Base-by-base conservation (phyloP, 345 rosid species). In the Sonneratia alba region DNA sequence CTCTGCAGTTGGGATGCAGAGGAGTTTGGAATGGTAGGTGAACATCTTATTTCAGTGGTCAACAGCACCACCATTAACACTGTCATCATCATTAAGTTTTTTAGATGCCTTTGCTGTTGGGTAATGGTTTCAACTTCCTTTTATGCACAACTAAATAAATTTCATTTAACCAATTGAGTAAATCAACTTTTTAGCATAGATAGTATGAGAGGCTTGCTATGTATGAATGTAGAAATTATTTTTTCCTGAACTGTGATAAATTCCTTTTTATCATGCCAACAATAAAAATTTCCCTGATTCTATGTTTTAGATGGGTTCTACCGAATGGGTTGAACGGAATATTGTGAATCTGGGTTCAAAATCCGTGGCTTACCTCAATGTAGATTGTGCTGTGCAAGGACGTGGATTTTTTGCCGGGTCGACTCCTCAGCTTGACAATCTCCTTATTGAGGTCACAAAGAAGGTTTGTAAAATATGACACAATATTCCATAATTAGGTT, bases 331-430 rank as follows among this genome's bases (percentile, higher is more conserved):
- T 75, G 99, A 95, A 78, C 92, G 88, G 73, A 95, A 95, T 79
- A 78, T 92, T 62, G 73, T 87, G 61, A 95, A 87, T 85, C 78
- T 92, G 74, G 87, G 94, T 69, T 88, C 90, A 65, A 92, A 85
- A 85, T 96, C 91, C 43, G 90, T 90, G 70, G 91, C 98, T 15
- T 95, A 95, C 72, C 89, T 95, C 70, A 95, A 95, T 69, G 97
- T 95, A n/a, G 98, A 92, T 80, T 92, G 99, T 69, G 99, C 99
- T 0, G 99, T 90, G 81, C 99, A 95, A 88, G 99, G 98, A 67
- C 83, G 93, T 2, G 98, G 98, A 66, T 84, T 95, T 76, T 89
- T 90, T 64, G 89, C 91, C 14, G 81, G 93, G 34, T 86, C 96
- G 69, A 90, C 97, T 74, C 97, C 99, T 56, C 97, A 92, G 78